Base-by-base conservation (phyloP, 179 eudicot species). In the Silene noctiflora region DNA sequence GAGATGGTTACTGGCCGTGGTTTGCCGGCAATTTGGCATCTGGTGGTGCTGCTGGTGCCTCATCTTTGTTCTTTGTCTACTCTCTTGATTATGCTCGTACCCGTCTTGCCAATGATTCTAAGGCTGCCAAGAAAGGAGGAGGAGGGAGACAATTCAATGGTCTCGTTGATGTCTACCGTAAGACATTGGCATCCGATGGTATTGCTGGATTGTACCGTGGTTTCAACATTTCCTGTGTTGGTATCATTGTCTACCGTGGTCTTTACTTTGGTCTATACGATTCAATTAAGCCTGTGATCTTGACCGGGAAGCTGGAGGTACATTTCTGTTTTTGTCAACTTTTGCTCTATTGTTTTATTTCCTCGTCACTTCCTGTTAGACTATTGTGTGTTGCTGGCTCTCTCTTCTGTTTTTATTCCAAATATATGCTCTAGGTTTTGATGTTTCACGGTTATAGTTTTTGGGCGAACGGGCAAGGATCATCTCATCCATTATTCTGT, bases 11-110 rank as follows among this genome's bases (percentile, higher is more conserved):
- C 88, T 90, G 96, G 96, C 84, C 82, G 64, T 87, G 92, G 90
- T 91, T 91, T 81, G 96, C 89, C 6, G 93, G 96, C 39, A 91
- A 91, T 81, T 79, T 91, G 81, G 96, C 84, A 48, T 91, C 96
- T 77, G 96, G 96, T 79, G 96, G 96, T 86, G 91, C 90, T 73
- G 96, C 93, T 73, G 93, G 96, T 86, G 96, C 93, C 20, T 89
- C 93, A 4, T 91, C 96, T 2, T 81, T 89, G 82, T 85, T 87
- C 55, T 91, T 91, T 74, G 96, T 89, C 58, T 91, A 88, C 84
- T 91, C 93, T 17, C 78, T 91, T 80, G 93, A 91, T 25, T 91
- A 89, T 68, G 96, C 96, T 55, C 84, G 91, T 74, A 91, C 93
- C n/a, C 91, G 93, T 83, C 77, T 91, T 60, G 91, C 96, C 0